A percentile compares a stretch with the other conserved stretches of the same genome.
These are phyloP conservation scores for Ceratocystis alfenasii DNA, from an alignment of 2,329 filamentous ascomycete genomes.

Conservation along the genomic window DNA sequence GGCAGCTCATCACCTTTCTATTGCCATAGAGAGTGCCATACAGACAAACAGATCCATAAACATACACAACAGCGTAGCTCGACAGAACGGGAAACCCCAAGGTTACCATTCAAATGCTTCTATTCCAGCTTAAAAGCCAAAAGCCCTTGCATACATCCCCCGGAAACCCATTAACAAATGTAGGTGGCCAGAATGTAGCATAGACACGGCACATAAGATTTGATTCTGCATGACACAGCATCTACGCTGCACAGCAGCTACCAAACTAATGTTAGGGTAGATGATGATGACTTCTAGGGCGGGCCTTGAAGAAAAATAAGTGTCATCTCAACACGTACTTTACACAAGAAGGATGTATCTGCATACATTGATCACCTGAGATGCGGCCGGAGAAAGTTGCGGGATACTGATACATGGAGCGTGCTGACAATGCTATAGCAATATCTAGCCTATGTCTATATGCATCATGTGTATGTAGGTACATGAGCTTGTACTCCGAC, in stretches of 20 bases:
- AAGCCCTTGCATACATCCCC: constrained; percentile 7
- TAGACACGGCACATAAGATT: neutral
- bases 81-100: neutral
- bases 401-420: constrained; percentile 8
- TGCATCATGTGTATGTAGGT: neutral
- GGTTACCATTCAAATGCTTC: neutral
- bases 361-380: constrained; percentile 1
- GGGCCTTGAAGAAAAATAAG: neutral
- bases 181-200: neutral
- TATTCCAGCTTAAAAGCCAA: neutral
- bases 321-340: neutral
- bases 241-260: neutral
- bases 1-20: too few species aligned
- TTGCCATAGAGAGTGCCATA: neutral
- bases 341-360: neutral
- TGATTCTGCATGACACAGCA: constrained; percentile 10
- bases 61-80: neutral
- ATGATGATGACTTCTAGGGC: neutral
- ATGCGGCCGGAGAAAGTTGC: neutral
- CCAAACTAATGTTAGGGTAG: neutral
- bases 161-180: neutral
- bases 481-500: neutral
- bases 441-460: neutral
- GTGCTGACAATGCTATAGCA: neutral
- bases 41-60: neutral